Conservation (phyloP, 208 protist genomes). For the Tritrichomonas musculus region DNA sequence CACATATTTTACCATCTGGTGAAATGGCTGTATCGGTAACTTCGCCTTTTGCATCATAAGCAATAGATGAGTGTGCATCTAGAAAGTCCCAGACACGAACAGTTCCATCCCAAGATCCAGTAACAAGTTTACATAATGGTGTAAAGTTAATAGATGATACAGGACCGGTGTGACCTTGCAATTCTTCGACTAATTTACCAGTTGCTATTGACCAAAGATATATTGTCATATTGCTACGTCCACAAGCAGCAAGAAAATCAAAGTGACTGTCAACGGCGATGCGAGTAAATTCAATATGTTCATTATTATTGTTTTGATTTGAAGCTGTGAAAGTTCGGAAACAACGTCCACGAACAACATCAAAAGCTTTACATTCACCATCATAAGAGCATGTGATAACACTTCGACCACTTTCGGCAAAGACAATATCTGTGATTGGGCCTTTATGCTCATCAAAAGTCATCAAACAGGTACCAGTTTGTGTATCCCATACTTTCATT, state of each 20-base stretch:
- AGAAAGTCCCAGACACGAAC: constrained; percentile 46
- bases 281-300: neutral
- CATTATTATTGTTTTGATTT: neutral
- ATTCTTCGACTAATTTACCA: constrained; percentile 40
- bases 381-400: constrained; percentile 28
- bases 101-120: constrained; percentile 42
- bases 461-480: constrained; percentile 48
- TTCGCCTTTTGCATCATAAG: neutral
- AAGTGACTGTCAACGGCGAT: neutral
- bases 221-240: neutral
- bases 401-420: neutral
- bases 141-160: constrained; percentile 42
- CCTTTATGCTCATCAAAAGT: constrained; percentile 49
- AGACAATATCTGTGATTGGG: constrained; percentile 46
- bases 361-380: constrained; percentile 27
- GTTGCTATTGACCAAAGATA: constrained; percentile 40
- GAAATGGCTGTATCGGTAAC: neutral
- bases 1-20: neutral
- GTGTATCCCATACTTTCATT: constrained; percentile 51
- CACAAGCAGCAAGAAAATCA: neutral
- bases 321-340: neutral
- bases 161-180: constrained; percentile 42
- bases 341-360: neutral
- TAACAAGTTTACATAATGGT: constrained; percentile 18
- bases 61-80: neutral